Percentiles rank a stretch among this genome's conserved stretches.
Conservation (phyloP, 352 stramenopile species). For the Pythium brachiatum region DNA sequence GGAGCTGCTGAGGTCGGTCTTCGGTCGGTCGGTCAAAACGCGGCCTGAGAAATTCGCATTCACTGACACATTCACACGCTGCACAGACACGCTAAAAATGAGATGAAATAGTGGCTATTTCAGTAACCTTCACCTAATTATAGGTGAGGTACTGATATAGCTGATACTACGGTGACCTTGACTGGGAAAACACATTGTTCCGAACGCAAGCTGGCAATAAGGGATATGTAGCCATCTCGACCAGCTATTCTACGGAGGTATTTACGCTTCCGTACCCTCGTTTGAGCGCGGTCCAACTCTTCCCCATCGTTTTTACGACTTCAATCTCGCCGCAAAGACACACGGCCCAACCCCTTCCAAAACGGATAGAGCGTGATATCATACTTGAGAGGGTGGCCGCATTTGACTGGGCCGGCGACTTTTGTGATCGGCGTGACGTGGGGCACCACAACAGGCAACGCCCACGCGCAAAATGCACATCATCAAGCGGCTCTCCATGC, state of each 20-base stretch:
- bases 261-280: not conserved
- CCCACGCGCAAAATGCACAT: constrained; percentile 4
- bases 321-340: constrained; percentile 14
- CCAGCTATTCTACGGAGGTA: not conserved
- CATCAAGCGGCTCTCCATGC: constrained; percentile 4
- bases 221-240: not conserved
- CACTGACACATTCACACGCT: constrained; percentile 11
- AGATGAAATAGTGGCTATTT: not conserved
- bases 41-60: constrained; percentile 33
- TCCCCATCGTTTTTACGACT: constrained; percentile 20
- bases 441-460: not conserved
- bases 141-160: not conserved
- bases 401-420: constrained; percentile 21
- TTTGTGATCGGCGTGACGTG: constrained; percentile 3
- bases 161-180: too few species aligned
- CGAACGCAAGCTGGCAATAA: not conserved
- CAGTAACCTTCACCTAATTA: not conserved
- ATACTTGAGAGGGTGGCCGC: not conserved
- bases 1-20: constrained; percentile 8
- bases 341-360: constrained; percentile 17
- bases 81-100: constrained; percentile 9
- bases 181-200: not conserved
- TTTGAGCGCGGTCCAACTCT: too few species aligned
- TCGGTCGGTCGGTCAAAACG: constrained; percentile 14
- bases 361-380: constrained; percentile 1